phyloP scores from a whole-genome alignment of 192 early-diverging fungal genomes.

The Coemansia sp. region DNA sequence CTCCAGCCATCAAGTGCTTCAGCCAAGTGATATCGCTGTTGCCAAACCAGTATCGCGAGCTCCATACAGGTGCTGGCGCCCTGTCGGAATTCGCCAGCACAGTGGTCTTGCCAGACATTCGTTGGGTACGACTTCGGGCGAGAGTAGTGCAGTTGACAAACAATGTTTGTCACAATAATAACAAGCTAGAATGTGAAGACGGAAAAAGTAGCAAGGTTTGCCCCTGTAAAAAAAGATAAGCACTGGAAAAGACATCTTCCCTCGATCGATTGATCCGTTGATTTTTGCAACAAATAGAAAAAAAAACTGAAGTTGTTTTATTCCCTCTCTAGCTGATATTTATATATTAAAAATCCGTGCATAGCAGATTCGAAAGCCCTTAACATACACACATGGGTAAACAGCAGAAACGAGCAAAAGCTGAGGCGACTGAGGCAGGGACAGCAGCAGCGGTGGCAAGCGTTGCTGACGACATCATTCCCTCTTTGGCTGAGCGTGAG shows the following conservation, averaged over 20 bases:
- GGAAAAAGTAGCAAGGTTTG: constrained; percentile 1
- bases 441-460: constrained; percentile 4
- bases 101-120: constrained; percentile 32
- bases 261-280: not conserved
- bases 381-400: constrained; percentile 3
- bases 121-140: not conserved
- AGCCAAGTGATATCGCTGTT: constrained; percentile 58
- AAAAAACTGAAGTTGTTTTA: not conserved
- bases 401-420: constrained; percentile 18
- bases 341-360: not conserved
- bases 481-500: constrained; percentile 11
- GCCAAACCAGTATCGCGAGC: constrained; percentile 57
- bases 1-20: constrained; percentile 76
- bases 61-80: constrained; percentile 31
- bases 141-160: not conserved
- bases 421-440: not conserved
- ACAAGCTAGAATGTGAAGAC: constrained; percentile 2
- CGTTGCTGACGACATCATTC: constrained; percentile 1
- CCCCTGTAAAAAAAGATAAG: not conserved
- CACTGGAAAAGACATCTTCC: not conserved
- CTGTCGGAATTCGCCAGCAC: constrained; percentile 24
- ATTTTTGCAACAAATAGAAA: not conserved
- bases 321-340: too few relatives aligned
- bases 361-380: not conserved
- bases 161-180: not conserved